A percentile compares a stretch with the other conserved stretches of the same genome.
phyloP scores from a whole-genome alignment of 768 basidiomycete genomes.

The Naganishia randhawae region DNA sequence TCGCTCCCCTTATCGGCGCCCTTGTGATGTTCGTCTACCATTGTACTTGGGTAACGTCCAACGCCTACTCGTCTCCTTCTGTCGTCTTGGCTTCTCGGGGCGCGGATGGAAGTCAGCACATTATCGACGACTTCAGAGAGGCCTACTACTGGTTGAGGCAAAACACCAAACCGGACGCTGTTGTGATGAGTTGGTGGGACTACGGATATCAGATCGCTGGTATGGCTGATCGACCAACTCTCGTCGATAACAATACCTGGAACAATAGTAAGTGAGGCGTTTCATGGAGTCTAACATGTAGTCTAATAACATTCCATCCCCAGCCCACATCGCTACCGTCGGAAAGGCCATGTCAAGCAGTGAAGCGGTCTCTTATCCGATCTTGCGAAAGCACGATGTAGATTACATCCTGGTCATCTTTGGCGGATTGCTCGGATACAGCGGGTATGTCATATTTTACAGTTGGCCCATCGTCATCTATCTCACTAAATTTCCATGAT shows the following conservation, averaged over 20 bases:
- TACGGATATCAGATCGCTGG: slow-evolving; percentile 99
- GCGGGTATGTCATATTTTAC: slow-evolving; percentile 54
- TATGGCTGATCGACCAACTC: slow-evolving; percentile 70
- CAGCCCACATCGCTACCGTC: slow-evolving; percentile 93
- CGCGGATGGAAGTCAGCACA: slow-evolving; percentile 80
- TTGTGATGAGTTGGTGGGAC: slow-evolving; percentile 99
- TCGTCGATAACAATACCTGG: slow-evolving; percentile 67
- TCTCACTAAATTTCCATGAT: background rate
- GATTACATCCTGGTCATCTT: slow-evolving; percentile 97
- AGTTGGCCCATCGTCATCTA: background rate
- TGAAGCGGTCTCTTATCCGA: slow-evolving; percentile 95
- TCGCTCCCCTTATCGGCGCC: slow-evolving; percentile 71
- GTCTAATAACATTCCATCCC: background rate
- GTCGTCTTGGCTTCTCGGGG: slow-evolving; percentile 81
- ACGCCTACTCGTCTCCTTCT: slow-evolving; percentile 94
- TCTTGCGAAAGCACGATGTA: slow-evolving; percentile 90
- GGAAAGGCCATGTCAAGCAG: slow-evolving; percentile 94
- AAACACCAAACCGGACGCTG: slow-evolving; percentile 86
- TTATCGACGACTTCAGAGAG: slow-evolving; percentile 98
- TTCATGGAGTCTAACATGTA: slow-evolving; percentile 44
- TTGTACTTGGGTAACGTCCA: slow-evolving; percentile 93
- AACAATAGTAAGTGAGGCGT: slow-evolving; percentile 78
- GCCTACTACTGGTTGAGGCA: slow-evolving; percentile 98
- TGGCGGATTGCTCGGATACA: slow-evolving; percentile 92
- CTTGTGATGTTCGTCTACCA: slow-evolving; percentile 88